Conservation (phyloP, 768 basidiomycete species). For the Russula sp. region DNA sequence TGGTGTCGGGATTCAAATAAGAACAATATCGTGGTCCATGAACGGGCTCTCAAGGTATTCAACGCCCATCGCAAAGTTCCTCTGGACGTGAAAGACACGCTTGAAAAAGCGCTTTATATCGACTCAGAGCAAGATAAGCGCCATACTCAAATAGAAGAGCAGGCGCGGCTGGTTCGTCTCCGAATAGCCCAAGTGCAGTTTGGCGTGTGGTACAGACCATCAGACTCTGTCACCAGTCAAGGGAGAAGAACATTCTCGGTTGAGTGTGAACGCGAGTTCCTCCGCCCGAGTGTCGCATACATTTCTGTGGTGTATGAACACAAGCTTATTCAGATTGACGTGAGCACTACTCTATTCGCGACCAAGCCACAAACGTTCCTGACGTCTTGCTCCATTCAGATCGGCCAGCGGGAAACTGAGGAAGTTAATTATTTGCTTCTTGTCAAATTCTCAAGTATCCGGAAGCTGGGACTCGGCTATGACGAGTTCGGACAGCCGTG, state of each 20-base stretch:
- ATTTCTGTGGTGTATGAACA: constrained; percentile 63
- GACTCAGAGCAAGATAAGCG: constrained; percentile 30
- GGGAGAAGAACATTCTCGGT: constrained; percentile 45
- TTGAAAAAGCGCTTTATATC: constrained; percentile 33
- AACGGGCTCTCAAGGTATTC: constrained; percentile 23
- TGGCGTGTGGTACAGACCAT: constrained; percentile 46
- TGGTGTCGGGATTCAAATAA: constrained; percentile 35
- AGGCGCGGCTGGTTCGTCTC: constrained; percentile 40
- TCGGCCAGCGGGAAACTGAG: constrained; percentile 18
- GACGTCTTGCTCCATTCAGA: neutral
- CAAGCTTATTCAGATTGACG: constrained; percentile 58
- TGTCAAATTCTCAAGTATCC: constrained; percentile 18
- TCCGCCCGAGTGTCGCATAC: constrained; percentile 41
- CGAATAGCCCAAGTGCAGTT: constrained; percentile 63
- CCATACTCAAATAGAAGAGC: constrained; percentile 23
- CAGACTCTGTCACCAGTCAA: constrained; percentile 22
- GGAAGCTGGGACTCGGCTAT: constrained; percentile 18
- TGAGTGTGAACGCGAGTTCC: constrained; percentile 59
- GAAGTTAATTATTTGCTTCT: constrained; percentile 2
- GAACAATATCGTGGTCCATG: constrained; percentile 24
- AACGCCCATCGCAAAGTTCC: constrained; percentile 9
- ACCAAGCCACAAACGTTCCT: neutral
- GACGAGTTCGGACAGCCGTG: constrained; percentile 13
- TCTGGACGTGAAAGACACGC: constrained; percentile 14
- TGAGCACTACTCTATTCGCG: constrained; percentile 28